Base-by-base conservation (phyloP, 2,329 filamentous ascomycete species). In the Furcasterigmium furcatum region DNA sequence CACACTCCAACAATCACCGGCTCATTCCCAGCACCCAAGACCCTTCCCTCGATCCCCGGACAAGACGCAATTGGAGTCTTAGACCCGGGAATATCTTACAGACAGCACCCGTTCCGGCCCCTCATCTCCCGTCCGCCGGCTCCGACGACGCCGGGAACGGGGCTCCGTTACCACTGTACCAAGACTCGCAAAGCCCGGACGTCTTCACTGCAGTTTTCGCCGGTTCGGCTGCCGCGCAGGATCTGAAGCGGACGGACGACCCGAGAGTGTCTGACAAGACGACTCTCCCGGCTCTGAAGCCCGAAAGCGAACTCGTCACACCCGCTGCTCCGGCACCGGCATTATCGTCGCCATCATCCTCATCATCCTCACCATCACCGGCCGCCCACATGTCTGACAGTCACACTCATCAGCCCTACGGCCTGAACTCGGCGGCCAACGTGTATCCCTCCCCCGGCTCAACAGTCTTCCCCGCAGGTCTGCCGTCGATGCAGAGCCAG, bases 11-110 rank as follows among this genome's bases (percentile, higher is more conserved):
- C 49, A 47, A 47, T 51, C 47, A 29, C 49, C 49, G 43, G 49
- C 45, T 51, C 49, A 51, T 51, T 51, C 45, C 49, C 49, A 51
- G 47, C 20, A 40, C 22, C 43, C 44, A 48, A 46, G 32, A 41
- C 34, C 32, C 38, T 25, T 41, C 18, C 39, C n/a, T 9, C 21
- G 12, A 39, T 14, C 22, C 7, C 12, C 14, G 21, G 16, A 30
- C 22, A 22, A 10, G 8, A 32, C 22, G 22, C 24, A 41, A 30
- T n/a, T 7, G 22, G 27, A 16, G 24, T 30, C 25, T 25, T 19
- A 25, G 20, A 18, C 22, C 21, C 18, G 20, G 34, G 29, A 32
- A 30, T 30, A 24, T 30, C 19, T 20, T 19, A 27, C 41, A 20
- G 8, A 9, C 41, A 6, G 27, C 22, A 12, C 39, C 19, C 24